These are phyloP conservation scores for Candida yuanshanica DNA, from an alignment of 805 yeast species.

Conservation along the genomic window DNA sequence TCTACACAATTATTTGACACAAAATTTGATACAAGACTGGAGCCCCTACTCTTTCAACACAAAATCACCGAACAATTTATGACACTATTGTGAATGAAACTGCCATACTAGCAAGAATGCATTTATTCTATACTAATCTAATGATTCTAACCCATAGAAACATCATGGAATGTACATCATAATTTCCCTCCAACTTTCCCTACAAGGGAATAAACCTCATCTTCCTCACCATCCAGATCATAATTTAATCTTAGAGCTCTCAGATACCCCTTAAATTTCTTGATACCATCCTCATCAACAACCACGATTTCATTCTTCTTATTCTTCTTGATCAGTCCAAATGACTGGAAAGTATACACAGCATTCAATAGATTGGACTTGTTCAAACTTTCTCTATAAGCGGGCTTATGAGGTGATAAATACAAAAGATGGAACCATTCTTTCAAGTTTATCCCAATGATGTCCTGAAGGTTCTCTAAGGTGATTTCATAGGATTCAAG, in stretches of 20 bases:
- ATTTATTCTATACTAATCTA: too few relatives aligned
- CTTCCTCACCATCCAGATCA: not conserved
- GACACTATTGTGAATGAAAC: too few relatives aligned
- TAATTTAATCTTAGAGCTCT: not conserved
- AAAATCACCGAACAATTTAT: too few relatives aligned
- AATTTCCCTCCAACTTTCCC: too few relatives aligned
- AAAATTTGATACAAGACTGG: too few relatives aligned
- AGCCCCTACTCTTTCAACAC: too few relatives aligned
- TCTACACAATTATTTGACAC: too few relatives aligned
- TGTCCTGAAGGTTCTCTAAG: conserved; percentile 11
- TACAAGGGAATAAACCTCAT: not conserved
- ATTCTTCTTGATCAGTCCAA: conserved; percentile 11
- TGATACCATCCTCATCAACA: conserved; percentile 9
- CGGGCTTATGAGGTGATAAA: conserved; percentile 7
- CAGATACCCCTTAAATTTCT: conserved; percentile 4
- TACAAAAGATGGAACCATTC: conserved; percentile 19
- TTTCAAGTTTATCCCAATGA: conserved; percentile 12
- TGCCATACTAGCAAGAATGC: too few relatives aligned
- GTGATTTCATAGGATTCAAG: conserved; percentile 20
- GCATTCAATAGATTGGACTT: conserved; percentile 20
- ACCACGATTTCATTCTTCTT: conserved; percentile 12
- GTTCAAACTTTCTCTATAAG: conserved; percentile 18
- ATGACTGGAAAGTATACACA: conserved; percentile 15
- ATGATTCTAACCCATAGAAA: too few relatives aligned
- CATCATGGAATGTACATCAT: too few relatives aligned